A percentile compares a stretch with the other conserved stretches of the same genome.
Evolutionary conservation across 2,329 filamentous ascomycete genomes (phyloP).

Genomic region (Fusarium nurragi): DNA sequence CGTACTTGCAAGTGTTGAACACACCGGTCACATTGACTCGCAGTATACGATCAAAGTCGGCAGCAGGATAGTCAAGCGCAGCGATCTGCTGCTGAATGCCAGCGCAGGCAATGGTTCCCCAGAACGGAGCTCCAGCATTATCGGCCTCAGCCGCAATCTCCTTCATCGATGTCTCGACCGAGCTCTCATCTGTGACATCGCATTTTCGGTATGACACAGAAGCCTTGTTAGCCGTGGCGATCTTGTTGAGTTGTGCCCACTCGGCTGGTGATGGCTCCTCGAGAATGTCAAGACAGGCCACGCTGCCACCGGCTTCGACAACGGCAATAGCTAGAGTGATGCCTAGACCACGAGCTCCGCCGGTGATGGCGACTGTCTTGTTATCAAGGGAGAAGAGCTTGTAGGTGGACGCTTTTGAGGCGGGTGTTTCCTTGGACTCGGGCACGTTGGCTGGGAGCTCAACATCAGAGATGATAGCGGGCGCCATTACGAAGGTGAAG

Average conservation of each 20-base stretch:
- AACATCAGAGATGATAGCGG: slow-evolving; percentile 45
- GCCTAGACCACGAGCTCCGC: slow-evolving; percentile 61
- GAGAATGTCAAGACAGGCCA: slow-evolving; percentile 59
- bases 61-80: slow-evolving; percentile 57
- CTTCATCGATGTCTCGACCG: slow-evolving; percentile 49
- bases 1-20: slow-evolving; percentile 75
- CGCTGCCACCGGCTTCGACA: slow-evolving; percentile 59
- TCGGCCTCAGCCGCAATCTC: slow-evolving; percentile 50
- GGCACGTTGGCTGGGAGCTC: slow-evolving; percentile 45
- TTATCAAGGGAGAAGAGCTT: slow-evolving; percentile 57
- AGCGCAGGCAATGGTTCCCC: slow-evolving; percentile 57
- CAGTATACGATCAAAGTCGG: slow-evolving; percentile 75
- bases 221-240: slow-evolving; percentile 49
- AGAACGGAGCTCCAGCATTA: slow-evolving; percentile 47
- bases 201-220: slow-evolving; percentile 54
- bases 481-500: slow-evolving; percentile 32
- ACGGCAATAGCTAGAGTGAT: slow-evolving; percentile 60
- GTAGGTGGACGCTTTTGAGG: slow-evolving; percentile 41
- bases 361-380: slow-evolving; percentile 59
- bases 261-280: slow-evolving; percentile 49
- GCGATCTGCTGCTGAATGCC: slow-evolving; percentile 59
- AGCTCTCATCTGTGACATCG: slow-evolving; percentile 58
- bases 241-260: slow-evolving; percentile 55
- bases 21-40: slow-evolving; percentile 76
- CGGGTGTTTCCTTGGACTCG: slow-evolving; percentile 47